Evolutionary conservation across 148 eudicot genomes (phyloP).

Genomic region (Vaccinium corymbosum): DNA sequence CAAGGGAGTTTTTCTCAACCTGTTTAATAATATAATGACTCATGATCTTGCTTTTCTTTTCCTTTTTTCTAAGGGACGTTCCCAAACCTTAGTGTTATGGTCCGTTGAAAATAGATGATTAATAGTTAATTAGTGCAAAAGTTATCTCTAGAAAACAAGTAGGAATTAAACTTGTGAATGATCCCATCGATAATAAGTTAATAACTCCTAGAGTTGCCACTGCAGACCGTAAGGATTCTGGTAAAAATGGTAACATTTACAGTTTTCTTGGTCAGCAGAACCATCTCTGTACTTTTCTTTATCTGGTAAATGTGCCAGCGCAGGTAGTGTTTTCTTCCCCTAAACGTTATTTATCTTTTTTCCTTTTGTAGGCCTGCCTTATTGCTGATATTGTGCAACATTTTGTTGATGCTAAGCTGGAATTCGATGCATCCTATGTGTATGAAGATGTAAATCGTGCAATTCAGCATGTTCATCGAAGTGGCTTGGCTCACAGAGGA

Average conservation of each 20-base stretch:
- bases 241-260: not conserved
- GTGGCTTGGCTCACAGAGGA: slow-evolving; percentile 85
- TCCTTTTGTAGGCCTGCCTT: slow-evolving; percentile 74
- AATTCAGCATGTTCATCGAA: slow-evolving; percentile 88
- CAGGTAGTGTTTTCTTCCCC: not conserved
- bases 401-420: slow-evolving; percentile 92
- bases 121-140: no score
- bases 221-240: not conserved
- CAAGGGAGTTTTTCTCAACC: no score
- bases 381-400: slow-evolving; percentile 97
- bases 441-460: slow-evolving; percentile 90
- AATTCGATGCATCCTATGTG: slow-evolving; percentile 88
- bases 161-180: no score
- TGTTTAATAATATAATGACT: no score
- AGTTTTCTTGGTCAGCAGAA: not conserved
- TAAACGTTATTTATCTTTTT: slow-evolving; percentile 4
- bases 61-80: no score
- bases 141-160: no score
- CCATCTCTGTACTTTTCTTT: slow-evolving; percentile 1
- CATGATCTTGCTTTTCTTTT: no score
- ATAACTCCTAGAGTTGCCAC: no score
- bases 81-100: no score
- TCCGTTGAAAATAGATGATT: no score
- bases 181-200: no score
- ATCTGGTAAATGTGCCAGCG: not conserved